Base-by-base conservation (phyloP, 257 asterid species). In the Solanum sejunctum region DNA sequence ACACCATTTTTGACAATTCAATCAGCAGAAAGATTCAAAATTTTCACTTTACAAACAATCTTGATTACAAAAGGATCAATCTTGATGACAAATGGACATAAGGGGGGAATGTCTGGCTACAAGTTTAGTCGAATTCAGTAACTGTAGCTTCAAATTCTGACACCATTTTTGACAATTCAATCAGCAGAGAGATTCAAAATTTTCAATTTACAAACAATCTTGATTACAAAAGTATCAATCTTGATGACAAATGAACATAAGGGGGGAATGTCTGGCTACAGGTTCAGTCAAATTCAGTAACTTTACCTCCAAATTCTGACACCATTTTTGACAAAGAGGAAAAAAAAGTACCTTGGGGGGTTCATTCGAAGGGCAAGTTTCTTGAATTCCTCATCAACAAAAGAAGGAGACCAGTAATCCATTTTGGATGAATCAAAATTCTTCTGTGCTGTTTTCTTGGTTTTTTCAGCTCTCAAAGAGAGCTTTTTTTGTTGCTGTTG, bases 331-430 rank as follows among this genome's bases (percentile, higher is more conserved):
- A 64, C n/a, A 28, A 66, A 78, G 10, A 49, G 18, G 11, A 80
- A 77, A 77, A 26, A 60, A 55, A 55, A 43, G 55, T 86, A 93
- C 98, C 94, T 93, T 51, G 98, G 98, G 8, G 98, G 98, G 84
- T 95, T 92, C 91, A 95, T 89, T 86, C 98, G 88, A 36, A 88
- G 88, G 23, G 90, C 94, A 41, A 95, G 98, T 90, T 94, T 95
- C 93, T 91, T 89, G 87, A 92, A 93, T 90, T 93, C 98, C 84
- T 93, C 95, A 84, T 91, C 93, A 71, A 89, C 93, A 82, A 88
- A 82, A 45, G 98, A 92, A 28, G 94, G 87, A 58, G 92, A 85
- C 91, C 92, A 95, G 85, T 84, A 84, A 85, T 92, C 91, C 97
- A 95, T 93, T 41, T 63, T 36, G 67, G 70, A 54, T 41, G 12